Conservation (phyloP, 148 eudicot species). For the Chenopodium album region DNA sequence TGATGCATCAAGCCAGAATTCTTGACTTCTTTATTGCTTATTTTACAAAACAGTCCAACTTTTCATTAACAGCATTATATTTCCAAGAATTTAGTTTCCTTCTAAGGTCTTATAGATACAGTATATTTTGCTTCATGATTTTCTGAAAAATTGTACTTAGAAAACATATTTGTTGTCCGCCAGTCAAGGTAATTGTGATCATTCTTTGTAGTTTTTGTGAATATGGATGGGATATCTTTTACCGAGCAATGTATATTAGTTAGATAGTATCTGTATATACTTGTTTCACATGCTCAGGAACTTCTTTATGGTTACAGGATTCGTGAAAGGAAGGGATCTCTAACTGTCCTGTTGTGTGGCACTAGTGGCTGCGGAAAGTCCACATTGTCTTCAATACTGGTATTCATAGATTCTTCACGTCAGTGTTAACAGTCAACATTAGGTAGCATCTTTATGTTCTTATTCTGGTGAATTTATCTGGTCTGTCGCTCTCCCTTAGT, state of each 20-base stretch:
- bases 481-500: neutral
- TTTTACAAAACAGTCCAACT: neutral
- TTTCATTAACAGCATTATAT: neutral
- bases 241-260: neutral
- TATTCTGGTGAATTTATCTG: neutral
- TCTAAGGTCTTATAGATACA: neutral
- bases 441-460: constrained; percentile 3
- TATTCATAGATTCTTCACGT: constrained; percentile 25
- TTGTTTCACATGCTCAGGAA: constrained; percentile 8
- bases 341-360: constrained; percentile 80
- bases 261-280: neutral
- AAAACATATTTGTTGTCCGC: neutral
- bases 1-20: neutral
- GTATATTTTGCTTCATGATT: neutral
- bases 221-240: neutral
- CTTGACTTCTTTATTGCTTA: neutral
- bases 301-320: constrained; percentile 49
- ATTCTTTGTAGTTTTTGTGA: neutral
- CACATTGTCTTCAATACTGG: constrained; percentile 82
- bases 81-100: neutral
- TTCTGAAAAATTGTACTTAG: neutral
- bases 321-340: constrained; percentile 80
- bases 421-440: constrained; percentile 8
- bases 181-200: neutral
- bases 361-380: constrained; percentile 96